These are phyloP conservation scores for Suhomyces tanzawaensis DNA, from an alignment of 805 yeast genomes.

Conservation along the genomic window DNA sequence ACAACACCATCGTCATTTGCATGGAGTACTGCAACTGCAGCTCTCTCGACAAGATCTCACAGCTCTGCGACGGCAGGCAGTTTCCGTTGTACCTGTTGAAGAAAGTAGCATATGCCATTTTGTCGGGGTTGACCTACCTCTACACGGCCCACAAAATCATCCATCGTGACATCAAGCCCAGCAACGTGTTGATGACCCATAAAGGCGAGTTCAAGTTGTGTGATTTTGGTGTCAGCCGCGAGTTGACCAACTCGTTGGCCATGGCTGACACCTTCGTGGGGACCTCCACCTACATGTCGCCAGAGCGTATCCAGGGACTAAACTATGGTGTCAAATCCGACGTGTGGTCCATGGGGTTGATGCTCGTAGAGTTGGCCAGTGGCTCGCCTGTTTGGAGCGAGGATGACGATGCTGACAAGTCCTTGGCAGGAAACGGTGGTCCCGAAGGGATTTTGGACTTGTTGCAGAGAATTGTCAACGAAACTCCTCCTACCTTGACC, in stretches of 20 bases:
- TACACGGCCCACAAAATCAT: conserved; percentile 84
- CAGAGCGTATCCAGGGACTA: conserved; percentile 95
- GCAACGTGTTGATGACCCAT: conserved; percentile 84
- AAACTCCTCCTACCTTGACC: conserved; percentile 73
- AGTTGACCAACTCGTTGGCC: conserved; percentile 79
- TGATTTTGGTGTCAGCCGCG: conserved; percentile 96
- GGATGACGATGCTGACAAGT: conserved; percentile 32
- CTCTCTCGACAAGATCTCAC: conserved; percentile 77
- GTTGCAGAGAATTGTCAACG: conserved; percentile 89
- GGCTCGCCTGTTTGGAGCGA: conserved; percentile 80
- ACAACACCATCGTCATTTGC: conserved; percentile 77
- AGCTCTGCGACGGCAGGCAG: conserved; percentile 38
- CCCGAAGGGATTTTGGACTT: conserved; percentile 90
- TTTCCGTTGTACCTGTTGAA: conserved; percentile 65
- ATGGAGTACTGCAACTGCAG: conserved; percentile 98
- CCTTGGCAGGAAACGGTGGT: conserved; percentile 29
- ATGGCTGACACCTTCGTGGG: conserved; percentile 97
- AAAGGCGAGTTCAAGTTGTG: conserved; percentile 87
- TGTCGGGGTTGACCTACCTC: conserved; percentile 77
- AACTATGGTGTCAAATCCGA: conserved; percentile 93
- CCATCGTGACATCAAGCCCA: conserved; percentile 95
- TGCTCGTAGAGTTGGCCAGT: conserved; percentile 83
- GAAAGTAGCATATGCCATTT: conserved; percentile 70
- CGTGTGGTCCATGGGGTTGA: conserved; percentile 94
- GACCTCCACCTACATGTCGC: conserved; percentile 94